These are phyloP conservation scores for Fusarium graminum DNA, from an alignment of 2,329 filamentous ascomycete genomes.

Conservation along the genomic window DNA sequence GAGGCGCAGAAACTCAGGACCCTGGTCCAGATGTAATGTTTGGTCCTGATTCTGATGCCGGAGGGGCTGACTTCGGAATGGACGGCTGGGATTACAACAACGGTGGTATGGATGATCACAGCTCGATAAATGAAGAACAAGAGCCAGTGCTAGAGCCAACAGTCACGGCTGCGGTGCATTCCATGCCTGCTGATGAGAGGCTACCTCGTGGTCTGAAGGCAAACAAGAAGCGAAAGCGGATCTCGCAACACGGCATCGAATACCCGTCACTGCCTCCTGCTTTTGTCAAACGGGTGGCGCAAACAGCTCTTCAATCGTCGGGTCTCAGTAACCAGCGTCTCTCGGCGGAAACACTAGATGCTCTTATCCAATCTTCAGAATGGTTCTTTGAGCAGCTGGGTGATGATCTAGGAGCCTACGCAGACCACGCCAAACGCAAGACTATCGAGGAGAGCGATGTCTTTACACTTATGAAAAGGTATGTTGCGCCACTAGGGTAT, in stretches of 20 bases:
- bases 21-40: constrained; percentile 23
- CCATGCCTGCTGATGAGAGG: constrained; percentile 25
- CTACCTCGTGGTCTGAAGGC: constrained; percentile 38
- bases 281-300: constrained; percentile 80
- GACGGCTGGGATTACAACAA: constrained; percentile 38
- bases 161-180: constrained; percentile 9
- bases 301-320: constrained; percentile 76
- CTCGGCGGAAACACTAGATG: constrained; percentile 77
- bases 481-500: constrained; percentile 54
- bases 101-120: constrained; percentile 43
- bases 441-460: constrained; percentile 90
- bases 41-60: constrained; percentile 43
- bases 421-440: constrained; percentile 83
- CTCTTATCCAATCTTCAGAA: constrained; percentile 83
- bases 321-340: constrained; percentile 76
- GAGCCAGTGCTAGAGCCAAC: constrained; percentile 25
- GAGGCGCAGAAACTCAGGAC: constrained; percentile 34
- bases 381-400: constrained; percentile 93
- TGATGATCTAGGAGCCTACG: constrained; percentile 83
- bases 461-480: constrained; percentile 86
- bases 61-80: constrained; percentile 34
- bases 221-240: constrained; percentile 56
- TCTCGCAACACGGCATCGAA: constrained; percentile 79
- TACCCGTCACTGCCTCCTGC: constrained; percentile 80
- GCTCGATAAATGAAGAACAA: constrained; percentile 42